These are phyloP conservation scores for Rhodotorula glutinis DNA, from an alignment of 1,284 basidiomycete species.

Conservation along the genomic window DNA sequence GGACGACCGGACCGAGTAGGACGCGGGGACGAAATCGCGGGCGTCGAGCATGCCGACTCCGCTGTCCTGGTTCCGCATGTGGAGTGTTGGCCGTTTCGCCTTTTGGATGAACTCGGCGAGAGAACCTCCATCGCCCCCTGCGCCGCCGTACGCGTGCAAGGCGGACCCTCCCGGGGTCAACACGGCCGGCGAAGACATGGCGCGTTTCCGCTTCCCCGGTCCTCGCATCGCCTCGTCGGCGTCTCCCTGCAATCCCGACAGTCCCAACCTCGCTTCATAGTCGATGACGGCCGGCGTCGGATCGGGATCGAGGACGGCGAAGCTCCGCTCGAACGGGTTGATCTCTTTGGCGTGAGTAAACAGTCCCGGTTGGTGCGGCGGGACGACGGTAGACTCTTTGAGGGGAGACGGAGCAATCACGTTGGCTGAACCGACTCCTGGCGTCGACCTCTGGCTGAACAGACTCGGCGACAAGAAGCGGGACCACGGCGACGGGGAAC, in stretches of 20 bases:
- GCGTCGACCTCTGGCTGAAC: constrained; percentile 15
- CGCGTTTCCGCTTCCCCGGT: constrained; percentile 23
- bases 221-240: neutral
- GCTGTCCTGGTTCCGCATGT: constrained; percentile 4
- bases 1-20: constrained; percentile 11
- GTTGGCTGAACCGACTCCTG: neutral
- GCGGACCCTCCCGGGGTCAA: constrained; percentile 27
- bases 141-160: neutral
- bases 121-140: constrained; percentile 1
- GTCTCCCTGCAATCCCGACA: neutral
- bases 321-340: constrained; percentile 32
- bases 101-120: constrained; percentile 17
- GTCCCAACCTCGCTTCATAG: neutral
- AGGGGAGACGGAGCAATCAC: neutral
- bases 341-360: constrained; percentile 29
- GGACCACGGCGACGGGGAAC: constrained; percentile 10
- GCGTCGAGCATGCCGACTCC: constrained; percentile 7
- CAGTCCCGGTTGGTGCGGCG: constrained; percentile 10
- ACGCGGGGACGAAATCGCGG: neutral
- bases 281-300: neutral
- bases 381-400: constrained; percentile 4
- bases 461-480: constrained; percentile 26
- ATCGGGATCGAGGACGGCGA: constrained; percentile 3
- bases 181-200: constrained; percentile 29
- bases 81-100: constrained; percentile 25